Base-by-base conservation (phyloP, 2,329 filamentous ascomycete species). In the Pestalotiopsis sp. region DNA sequence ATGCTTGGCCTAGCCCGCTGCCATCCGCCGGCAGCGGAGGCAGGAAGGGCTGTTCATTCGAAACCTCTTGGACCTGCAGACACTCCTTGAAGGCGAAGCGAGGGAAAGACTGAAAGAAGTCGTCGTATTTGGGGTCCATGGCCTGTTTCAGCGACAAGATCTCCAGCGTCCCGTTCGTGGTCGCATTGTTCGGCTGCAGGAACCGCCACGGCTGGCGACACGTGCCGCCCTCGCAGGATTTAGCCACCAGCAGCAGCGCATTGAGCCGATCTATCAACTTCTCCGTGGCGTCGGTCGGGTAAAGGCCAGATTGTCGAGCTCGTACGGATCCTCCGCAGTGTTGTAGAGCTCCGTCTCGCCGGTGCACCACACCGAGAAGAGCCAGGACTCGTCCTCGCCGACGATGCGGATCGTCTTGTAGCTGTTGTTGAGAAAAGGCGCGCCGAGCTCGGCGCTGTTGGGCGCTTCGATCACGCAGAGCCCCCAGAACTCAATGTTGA, bases 311-410 rank as follows among this genome's bases (percentile, higher is more conserved):
- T 77, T 75, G 14, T 68, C 70, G 38, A 75, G 68, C 70, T 78
- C 74, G 63, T 72, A 74, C 3, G 73, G 74, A 61, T 77, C 74
- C 31, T 68, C 71, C 12, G 63, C 85, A 45, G 91, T 74, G 70
- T 92, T 85, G 75, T 92, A 93, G 2, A 91, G 83, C 76, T 93
- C 90, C 67, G 88, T 86, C 73, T 92, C 90, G 66, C 88, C 88
- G 17, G 80, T 91, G 74, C 91, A 93, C 90, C 90, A 93, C 0
- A 91, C 88, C 0, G 88, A 85, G 73, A 92, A 93, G 70, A 89
- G 88, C 4, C 92, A 76, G 72, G 86, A 88, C 73, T 92, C 92
- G 3, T 80, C 77, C 2, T 83, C 75, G 0, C 84, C 80, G 3
- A 88, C 80, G 7, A 91, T 77, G 25, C 88, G 83, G 25, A 90